Evolutionary conservation across 805 yeast species (phyloP).

Genomic region (Nakazawaea wyomingensis): DNA sequence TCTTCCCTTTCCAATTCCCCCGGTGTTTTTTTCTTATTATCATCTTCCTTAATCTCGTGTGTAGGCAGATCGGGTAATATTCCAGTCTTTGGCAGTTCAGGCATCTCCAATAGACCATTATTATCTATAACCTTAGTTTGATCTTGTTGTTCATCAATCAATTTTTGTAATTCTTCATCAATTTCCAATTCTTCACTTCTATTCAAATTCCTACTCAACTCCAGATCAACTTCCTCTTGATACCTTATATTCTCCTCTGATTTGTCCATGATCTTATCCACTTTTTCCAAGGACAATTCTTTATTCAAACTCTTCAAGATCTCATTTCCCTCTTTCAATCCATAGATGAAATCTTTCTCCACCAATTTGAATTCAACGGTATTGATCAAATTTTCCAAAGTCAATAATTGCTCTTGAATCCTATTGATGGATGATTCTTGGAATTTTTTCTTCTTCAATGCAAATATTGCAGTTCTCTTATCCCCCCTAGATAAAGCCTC

Average conservation of each 20-base stretch:
- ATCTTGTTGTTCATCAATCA: constrained; percentile 42
- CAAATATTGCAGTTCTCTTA: constrained; percentile 56
- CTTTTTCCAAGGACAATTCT: constrained; percentile 71
- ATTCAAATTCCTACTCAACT: constrained; percentile 39
- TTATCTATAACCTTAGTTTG: constrained; percentile 3
- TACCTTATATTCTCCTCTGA: constrained; percentile 75
- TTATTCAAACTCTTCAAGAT: constrained; percentile 70
- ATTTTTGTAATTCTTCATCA: constrained; percentile 51
- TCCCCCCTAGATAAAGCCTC: constrained; percentile 49
- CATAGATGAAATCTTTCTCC: constrained; percentile 78
- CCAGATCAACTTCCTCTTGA: constrained; percentile 66
- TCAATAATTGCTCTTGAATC: constrained; percentile 73
- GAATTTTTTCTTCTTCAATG: constrained; percentile 73
- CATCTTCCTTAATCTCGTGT: constrained; percentile 16
- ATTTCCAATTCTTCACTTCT: constrained; percentile 54
- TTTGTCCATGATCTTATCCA: constrained; percentile 82
- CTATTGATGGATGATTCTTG: constrained; percentile 68
- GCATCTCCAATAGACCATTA: constrained; percentile 14
- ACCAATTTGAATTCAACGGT: constrained; percentile 85
- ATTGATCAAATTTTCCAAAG: constrained; percentile 71
- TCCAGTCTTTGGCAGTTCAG: constrained; percentile 15
- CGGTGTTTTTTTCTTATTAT: constrained; percentile 18
- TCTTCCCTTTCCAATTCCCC: constrained; percentile 17
- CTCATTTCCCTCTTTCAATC: constrained; percentile 74
- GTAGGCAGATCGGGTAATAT: constrained; percentile 16